Conservation (phyloP, 2,329 filamentous ascomycete species). For the Fusarium pseudograminearum region DNA sequence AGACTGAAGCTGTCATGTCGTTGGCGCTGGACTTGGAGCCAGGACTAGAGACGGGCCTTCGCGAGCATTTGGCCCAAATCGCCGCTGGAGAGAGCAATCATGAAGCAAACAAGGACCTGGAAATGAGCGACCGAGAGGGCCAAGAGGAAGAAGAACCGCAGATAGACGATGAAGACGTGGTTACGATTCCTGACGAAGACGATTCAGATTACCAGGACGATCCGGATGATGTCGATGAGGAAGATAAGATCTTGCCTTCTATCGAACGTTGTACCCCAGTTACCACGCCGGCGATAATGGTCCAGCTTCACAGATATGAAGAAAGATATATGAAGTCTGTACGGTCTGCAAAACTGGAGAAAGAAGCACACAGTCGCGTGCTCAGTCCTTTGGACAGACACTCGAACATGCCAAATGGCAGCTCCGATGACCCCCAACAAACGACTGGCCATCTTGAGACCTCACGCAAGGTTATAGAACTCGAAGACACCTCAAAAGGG, state of each 20-base stretch:
- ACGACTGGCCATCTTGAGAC: background rate
- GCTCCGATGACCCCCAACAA: background rate
- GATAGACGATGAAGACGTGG: background rate
- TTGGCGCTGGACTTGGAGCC: constrained; percentile 4
- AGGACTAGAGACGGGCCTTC: background rate
- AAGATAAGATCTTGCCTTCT: background rate
- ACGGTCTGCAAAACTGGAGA: fast-evolving
- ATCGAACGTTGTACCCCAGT: background rate
- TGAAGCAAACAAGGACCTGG: too few relatives aligned
- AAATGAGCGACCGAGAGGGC: background rate
- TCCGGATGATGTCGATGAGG: background rate
- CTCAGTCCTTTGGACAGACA: background rate
- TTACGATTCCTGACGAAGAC: background rate
- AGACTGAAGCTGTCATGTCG: constrained; percentile 7
- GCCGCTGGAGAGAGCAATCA: too few relatives aligned
- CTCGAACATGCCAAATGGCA: background rate
- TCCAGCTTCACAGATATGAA: background rate
- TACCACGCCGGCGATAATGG: fast-evolving
- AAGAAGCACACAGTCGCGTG: fast-evolving
- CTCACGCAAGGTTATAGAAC: background rate
- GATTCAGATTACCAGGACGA: background rate
- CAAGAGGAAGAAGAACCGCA: background rate
- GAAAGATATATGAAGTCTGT: fast-evolving
- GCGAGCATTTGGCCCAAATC: background rate
- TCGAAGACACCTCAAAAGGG: background rate